phyloP scores from a whole-genome alignment of 208 protist genomes.

The Endotrypanum monterogeii region DNA sequence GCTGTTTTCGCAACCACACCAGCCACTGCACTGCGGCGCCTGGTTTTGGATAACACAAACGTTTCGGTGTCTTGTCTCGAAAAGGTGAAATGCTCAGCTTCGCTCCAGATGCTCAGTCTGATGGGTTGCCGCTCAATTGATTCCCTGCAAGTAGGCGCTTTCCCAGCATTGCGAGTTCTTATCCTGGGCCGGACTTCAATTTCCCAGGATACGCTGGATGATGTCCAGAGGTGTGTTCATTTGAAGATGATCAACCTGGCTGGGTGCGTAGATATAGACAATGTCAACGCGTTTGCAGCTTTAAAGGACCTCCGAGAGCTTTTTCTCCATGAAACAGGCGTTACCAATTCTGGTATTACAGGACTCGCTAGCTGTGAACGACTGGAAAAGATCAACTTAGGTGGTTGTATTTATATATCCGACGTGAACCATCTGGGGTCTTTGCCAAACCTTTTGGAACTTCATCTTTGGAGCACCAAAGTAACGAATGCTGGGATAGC shows the following conservation, averaged over 20 bases:
- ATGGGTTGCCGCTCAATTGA: slow-evolving; percentile 23
- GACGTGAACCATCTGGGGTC: slow-evolving; percentile 44
- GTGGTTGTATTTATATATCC: slow-evolving; percentile 46
- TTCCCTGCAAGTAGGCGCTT: neutral
- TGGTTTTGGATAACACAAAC: slow-evolving; percentile 29
- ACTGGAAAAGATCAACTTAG: slow-evolving; percentile 51
- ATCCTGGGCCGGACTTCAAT: slow-evolving; percentile 12
- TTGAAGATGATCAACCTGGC: slow-evolving; percentile 21
- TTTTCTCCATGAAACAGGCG: slow-evolving; percentile 40
- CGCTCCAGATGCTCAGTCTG: slow-evolving; percentile 17
- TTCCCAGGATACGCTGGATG: slow-evolving; percentile 2
- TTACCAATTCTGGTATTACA: slow-evolving; percentile 39
- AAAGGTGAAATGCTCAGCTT: slow-evolving; percentile 1
- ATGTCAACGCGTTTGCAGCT: slow-evolving; percentile 8
- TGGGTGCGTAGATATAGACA: slow-evolving; percentile 11
- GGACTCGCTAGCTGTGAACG: slow-evolving; percentile 28
- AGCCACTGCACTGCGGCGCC: neutral
- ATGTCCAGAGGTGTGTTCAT: slow-evolving; percentile 14
- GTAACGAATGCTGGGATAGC: slow-evolving; percentile 45
- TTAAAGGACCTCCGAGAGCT: slow-evolving; percentile 38
- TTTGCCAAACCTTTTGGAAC: slow-evolving; percentile 35
- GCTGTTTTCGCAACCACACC: neutral
- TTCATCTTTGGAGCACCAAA: slow-evolving; percentile 62
- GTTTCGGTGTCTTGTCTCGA: neutral
- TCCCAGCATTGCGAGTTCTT: slow-evolving; percentile 18